Base-by-base conservation (phyloP, 139 green algal genomes). In the Medakamo hakoo region DNA sequence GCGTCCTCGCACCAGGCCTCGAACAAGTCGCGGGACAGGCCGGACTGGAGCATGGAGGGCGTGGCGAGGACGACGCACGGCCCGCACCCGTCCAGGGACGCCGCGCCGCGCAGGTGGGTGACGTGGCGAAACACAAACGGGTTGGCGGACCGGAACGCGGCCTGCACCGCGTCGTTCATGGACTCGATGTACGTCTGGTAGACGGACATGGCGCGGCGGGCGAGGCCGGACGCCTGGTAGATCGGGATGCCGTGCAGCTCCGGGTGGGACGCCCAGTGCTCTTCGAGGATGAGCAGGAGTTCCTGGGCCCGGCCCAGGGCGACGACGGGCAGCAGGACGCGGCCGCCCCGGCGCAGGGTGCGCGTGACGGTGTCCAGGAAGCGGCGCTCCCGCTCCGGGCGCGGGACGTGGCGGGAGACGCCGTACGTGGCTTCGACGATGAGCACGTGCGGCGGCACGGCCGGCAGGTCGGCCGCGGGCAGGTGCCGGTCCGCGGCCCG, bases 61-160 rank as follows among this genome's bases (percentile, higher is more conserved):
- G 86, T 96, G 28, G 93, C 92, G 83, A 99, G 87, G 3, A 99
- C 83, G 1, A 99, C 91, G 61, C 85, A 95, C 1, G 92, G 86
- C 2, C 89, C 88, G 3, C 78, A 64, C 64, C 95, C 85, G 62
- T 89, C 80, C 63, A 95, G 81, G n/a, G 72, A 25, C 30, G 67
- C 57, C 1, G 83, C 76, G 23, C 68, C 79, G 58, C 78, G 78
- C 18, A 98, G 69, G 63, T 91, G 79, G 24, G 80, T 74, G 21
- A 99, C 82, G 75, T 95, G 81, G 58, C 86, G 88, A 82, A 99
- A 98, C n/a, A 83, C 64, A 64, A 98, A 99, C 21, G 93, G 93
- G 78, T 99, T 99, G 60, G 70, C 59, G 28, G 30, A 85, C 78
- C 30, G 73, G 64, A 92, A 95, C 28, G 87, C 75, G 28, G 63